Evolutionary conservation across 2,329 filamentous ascomycete species (phyloP), one percentile per base, ranked within the genome.

Genomic region (Fusarium ramigenum): DNA sequence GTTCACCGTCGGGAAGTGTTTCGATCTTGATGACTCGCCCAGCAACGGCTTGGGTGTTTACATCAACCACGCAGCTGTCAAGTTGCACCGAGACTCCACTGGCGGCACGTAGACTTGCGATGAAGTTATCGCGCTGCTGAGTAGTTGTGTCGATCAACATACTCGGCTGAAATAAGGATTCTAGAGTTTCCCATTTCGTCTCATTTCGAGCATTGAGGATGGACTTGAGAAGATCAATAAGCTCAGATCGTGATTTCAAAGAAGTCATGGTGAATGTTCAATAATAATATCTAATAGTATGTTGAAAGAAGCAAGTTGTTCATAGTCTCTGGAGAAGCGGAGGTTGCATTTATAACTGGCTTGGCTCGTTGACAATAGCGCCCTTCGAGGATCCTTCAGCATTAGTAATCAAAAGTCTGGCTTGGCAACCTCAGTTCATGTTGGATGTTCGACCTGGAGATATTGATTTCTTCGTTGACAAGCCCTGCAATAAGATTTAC

Each of bases 61-160:
- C 21, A 1, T 74, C 70, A 4, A 74, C 59, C 9, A 74, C 37
- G 2, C 11, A 61, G 5, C 62, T 71, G 11, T 74, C 71, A 1
- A 73, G 12, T 1, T 21, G 34, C 1, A 47, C 42, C 2, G 7
- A 19, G 4, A 19, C 12, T 2, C 15, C 28, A 7, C 2, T 19
- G 2, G 8, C 25, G 2, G 37, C 0, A 12, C 21, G 15, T 2
- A 63, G 4, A 0, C 30, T 14, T 3, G 9, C 8, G 21, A 74
- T 63, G 5, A 74, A 74, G 1, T 0, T 4, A 1, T 69, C 42
- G 7, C 63, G 60, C 5, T 14, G n/a, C 5, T 63, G 40, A 2
- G 25, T 5, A 2, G 25, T 10, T 12, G 23, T 25, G 8, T 74
- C 36, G 25, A 53, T 28, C 14, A 19, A 1, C 5, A 74, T 32